Conservation (phyloP, 768 basidiomycete species). For the Leccinum ochraceum region DNA sequence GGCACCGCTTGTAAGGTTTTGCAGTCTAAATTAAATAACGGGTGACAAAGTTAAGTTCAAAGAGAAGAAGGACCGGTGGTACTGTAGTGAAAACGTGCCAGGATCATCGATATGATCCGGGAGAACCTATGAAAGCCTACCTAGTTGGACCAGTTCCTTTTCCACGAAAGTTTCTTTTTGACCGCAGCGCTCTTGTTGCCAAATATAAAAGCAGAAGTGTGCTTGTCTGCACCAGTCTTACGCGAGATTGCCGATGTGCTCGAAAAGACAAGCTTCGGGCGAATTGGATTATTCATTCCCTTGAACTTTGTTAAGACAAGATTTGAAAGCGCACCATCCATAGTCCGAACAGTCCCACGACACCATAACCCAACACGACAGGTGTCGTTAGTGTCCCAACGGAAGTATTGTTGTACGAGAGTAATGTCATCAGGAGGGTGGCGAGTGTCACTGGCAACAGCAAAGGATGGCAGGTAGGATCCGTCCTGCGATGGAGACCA, state of each 20-base stretch:
- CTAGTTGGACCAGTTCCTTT: conserved; percentile 37
- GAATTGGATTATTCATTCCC: conserved; percentile 14
- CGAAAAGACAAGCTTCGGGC: conserved; percentile 60
- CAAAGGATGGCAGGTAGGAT: conserved; percentile 54
- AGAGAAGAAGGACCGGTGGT: conserved; percentile 8
- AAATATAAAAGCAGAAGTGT: conserved; percentile 78
- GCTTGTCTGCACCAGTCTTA: conserved; percentile 81
- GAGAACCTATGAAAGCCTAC: conserved; percentile 19
- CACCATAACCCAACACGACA: conserved; percentile 48
- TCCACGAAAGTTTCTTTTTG: conserved; percentile 57
- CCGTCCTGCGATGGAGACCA: conserved; percentile 29
- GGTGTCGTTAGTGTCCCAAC: conserved; percentile 58
- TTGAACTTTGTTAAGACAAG: conserved; percentile 14
- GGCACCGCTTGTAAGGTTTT: conserved; percentile 17
- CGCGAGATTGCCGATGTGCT: conserved; percentile 57
- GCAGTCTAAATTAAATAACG: conserved; percentile 19
- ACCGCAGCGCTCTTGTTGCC: conserved; percentile 67
- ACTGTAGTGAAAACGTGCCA: conserved; percentile 3
- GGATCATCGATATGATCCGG: conserved; percentile 18
- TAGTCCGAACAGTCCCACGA: conserved; percentile 64
- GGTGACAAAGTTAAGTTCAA: conserved; percentile 34
- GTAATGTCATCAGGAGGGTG: conserved; percentile 53
- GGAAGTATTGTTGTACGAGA: conserved; percentile 62
- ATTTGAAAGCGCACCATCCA: conserved; percentile 59
- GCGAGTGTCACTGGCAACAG: conserved; percentile 60